These are phyloP conservation scores for Falciphora oryzae DNA, from an alignment of 2,329 filamentous ascomycete species.

Conservation along the genomic window DNA sequence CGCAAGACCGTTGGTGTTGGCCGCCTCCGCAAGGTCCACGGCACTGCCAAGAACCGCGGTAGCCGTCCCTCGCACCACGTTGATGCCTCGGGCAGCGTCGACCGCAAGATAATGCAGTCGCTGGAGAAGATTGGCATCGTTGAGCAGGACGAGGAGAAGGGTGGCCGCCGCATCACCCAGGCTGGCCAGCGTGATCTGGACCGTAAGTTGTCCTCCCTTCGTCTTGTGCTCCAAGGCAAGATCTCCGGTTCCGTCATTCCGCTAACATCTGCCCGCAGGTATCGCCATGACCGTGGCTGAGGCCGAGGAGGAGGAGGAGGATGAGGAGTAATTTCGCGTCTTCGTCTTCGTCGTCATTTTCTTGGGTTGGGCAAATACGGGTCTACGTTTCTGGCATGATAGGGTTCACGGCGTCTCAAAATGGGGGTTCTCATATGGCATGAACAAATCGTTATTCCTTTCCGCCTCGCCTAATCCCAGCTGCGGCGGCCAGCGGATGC, in stretches of 20 bases:
- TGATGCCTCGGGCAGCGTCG: conserved; percentile 88
- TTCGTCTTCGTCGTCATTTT: conserved; percentile 3
- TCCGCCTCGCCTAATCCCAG: conserved; percentile 9
- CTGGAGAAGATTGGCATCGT: conserved; percentile 99
- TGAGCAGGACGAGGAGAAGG: conserved; percentile 97
- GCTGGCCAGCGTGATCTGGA: conserved; percentile 98
- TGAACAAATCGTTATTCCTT: conserved; percentile 5
- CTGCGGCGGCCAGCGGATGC: conserved; percentile 4
- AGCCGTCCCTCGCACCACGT: conserved; percentile 89
- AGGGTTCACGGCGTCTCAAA: conserved; percentile 11
- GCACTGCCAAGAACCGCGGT: conserved; percentile 94
- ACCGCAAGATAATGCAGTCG: conserved; percentile 95
- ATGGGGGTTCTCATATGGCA: conserved; percentile 9
- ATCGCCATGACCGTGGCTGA: conserved; percentile 77
- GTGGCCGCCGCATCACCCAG: conserved; percentile 97
- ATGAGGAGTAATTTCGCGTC: conserved; percentile 53
- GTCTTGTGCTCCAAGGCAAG: not conserved
- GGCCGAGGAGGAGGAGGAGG: conserved; percentile 61
- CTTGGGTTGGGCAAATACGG: conserved; percentile 7
- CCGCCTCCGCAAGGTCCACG: conserved; percentile 89
- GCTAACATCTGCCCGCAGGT: conserved; percentile 30
- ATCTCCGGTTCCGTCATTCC: not conserved
- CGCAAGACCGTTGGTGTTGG: conserved; percentile 98
- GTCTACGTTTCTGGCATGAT: conserved; percentile 7
- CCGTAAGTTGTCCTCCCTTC: conserved; percentile 38